Percentiles rank a stretch among this genome's conserved stretches.
Conservation (phyloP, 2,329 filamentous ascomycete species). For the Akanthomyces lecanii region DNA sequence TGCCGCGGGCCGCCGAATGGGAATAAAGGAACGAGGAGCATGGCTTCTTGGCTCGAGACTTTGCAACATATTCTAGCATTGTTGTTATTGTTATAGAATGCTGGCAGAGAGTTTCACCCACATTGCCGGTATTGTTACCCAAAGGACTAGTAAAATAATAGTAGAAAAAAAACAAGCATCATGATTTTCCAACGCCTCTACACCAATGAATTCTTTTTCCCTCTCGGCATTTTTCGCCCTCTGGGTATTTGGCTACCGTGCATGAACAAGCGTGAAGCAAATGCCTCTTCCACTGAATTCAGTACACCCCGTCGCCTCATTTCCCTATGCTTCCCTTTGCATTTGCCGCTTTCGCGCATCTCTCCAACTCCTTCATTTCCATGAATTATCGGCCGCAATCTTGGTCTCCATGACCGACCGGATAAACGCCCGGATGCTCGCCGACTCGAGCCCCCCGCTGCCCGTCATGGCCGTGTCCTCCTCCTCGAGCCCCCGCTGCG, state of each 20-base stretch:
- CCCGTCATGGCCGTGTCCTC: conserved; percentile 44
- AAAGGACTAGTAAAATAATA: not conserved
- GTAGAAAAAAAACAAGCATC: not conserved
- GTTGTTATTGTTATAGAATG: conserved; percentile 6
- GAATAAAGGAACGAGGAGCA: not conserved
- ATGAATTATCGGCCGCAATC: conserved; percentile 50
- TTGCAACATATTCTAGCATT: not conserved
- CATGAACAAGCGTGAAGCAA: conserved; percentile 4
- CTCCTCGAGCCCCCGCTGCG: conserved; percentile 33
- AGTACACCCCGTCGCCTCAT: not conserved
- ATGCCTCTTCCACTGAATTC: not conserved
- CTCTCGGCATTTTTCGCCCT: not conserved
- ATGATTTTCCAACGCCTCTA: conserved; percentile 10
- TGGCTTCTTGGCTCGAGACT: not conserved
- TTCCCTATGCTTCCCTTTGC: not conserved
- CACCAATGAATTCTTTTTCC: not conserved
- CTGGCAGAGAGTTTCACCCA: conserved; percentile 1
- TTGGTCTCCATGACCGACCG: conserved; percentile 57
- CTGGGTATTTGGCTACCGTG: not conserved
- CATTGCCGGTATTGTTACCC: not conserved
- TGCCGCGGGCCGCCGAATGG: not conserved
- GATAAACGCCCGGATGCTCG: conserved; percentile 55
- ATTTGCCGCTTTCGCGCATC: not conserved
- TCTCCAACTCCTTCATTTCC: conserved; percentile 41
- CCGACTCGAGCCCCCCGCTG: conserved; percentile 33